Conservation (phyloP, 768 basidiomycete species). For the Gelatoporia subvermispora region DNA sequence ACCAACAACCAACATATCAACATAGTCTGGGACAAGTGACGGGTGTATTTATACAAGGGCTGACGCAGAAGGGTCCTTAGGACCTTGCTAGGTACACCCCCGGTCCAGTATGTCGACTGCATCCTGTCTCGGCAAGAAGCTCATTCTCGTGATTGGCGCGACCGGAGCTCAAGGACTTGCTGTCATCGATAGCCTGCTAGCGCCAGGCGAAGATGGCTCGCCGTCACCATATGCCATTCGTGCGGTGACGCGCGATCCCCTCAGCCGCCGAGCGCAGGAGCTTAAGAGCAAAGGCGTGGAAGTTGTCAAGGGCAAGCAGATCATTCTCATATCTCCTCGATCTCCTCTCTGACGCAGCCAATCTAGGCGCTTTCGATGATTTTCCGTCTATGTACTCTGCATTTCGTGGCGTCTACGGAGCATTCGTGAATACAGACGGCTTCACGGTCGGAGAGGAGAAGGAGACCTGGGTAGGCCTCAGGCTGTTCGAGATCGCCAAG, state of each 20-base stretch:
- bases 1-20: no score
- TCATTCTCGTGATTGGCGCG: constrained; percentile 40
- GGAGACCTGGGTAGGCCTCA: constrained; percentile 34
- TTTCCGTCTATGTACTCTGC: constrained; percentile 23
- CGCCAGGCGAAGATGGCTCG: constrained; percentile 27
- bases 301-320: constrained; percentile 26
- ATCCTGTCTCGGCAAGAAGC: constrained; percentile 16
- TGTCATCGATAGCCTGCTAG: constrained; percentile 34
- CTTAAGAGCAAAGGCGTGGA: constrained; percentile 32
- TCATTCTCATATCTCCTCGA: not conserved
- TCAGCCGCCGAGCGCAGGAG: constrained; percentile 28
- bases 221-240: constrained; percentile 37
- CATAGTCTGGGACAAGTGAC: no score
- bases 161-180: constrained; percentile 40
- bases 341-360: not conserved
- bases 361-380: constrained; percentile 29
- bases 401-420: constrained; percentile 29
- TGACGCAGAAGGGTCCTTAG: no score
- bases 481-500: constrained; percentile 37
- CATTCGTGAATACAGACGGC: constrained; percentile 29
- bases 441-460: constrained; percentile 38
- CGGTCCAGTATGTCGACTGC: no score
- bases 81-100: no score
- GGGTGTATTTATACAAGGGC: no score
- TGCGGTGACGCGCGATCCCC: constrained; percentile 33